These are phyloP conservation scores for Agaricales sp. DNA, from an alignment of 1,284 basidiomycete genomes.

Conservation along the genomic window DNA sequence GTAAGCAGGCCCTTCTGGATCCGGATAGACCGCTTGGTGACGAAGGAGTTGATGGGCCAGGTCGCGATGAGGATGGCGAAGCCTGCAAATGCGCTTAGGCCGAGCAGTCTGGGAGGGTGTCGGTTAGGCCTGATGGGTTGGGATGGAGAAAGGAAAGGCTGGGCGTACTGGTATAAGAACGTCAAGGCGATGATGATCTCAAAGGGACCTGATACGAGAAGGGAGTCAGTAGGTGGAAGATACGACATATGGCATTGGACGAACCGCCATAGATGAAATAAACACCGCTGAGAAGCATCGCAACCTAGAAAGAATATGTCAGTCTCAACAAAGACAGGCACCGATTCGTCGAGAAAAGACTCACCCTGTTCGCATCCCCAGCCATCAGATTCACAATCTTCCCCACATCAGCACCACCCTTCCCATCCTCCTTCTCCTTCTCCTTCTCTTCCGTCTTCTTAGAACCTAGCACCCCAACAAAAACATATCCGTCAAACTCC, in stretches of 20 bases:
- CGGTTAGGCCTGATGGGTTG: background rate
- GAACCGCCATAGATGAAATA: conserved; percentile 60
- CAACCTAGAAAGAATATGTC: conserved; percentile 24
- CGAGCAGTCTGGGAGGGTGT: conserved; percentile 51
- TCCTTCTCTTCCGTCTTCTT: conserved; percentile 26
- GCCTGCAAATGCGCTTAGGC: conserved; percentile 78
- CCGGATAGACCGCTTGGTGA: conserved; percentile 50
- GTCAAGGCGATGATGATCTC: conserved; percentile 69
- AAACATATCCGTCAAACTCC: conserved; percentile 8
- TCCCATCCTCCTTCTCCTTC: conserved; percentile 43
- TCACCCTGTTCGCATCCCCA: conserved; percentile 47
- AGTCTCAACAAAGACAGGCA: background rate
- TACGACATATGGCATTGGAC: conserved; percentile 7
- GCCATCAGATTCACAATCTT: conserved; percentile 79
- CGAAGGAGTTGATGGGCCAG: conserved; percentile 64
- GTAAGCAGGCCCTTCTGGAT: conserved; percentile 68
- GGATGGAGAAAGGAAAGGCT: background rate
- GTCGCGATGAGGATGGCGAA: conserved; percentile 67
- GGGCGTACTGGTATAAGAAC: conserved; percentile 71
- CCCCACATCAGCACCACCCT: conserved; percentile 61
- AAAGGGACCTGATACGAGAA: conserved; percentile 53
- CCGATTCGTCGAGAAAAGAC: conserved; percentile 5
- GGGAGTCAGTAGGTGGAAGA: background rate
- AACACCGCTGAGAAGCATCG: conserved; percentile 36
- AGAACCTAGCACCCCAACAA: too few relatives aligned